A percentile compares a stretch with the other conserved stretches of the same genome.
These are phyloP conservation scores for Pythium graminicola DNA, from an alignment of 352 stramenopile genomes.

Conservation along the genomic window DNA sequence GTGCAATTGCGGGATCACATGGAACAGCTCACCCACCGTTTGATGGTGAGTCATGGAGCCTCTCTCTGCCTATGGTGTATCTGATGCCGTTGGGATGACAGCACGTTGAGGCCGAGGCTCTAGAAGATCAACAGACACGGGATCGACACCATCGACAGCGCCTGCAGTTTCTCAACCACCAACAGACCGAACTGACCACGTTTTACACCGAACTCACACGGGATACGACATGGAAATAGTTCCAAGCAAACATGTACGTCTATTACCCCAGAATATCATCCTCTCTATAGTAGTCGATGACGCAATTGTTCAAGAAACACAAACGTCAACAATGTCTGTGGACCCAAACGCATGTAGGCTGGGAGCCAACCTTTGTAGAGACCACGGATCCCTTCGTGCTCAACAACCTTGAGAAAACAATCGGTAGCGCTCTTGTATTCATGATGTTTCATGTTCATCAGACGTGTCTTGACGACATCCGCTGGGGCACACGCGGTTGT, in stretches of 20 bases:
- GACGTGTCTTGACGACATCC: constrained; percentile 74
- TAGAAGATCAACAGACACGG: constrained; percentile 6
- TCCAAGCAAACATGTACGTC: background rate
- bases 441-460: constrained; percentile 81
- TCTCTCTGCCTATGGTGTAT: background rate
- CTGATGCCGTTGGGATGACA: too few species aligned
- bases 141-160: constrained; percentile 8
- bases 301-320: constrained; percentile 80
- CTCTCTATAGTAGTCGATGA: constrained; percentile 46
- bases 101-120: constrained; percentile 9
- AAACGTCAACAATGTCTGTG: constrained; percentile 80
- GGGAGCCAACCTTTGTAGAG: constrained; percentile 83
- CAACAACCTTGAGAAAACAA: constrained; percentile 75
- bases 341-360: constrained; percentile 76
- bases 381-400: constrained; percentile 63
- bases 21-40: constrained; percentile 16
- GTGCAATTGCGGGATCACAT: background rate
- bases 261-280: background rate
- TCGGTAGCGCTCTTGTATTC: constrained; percentile 77
- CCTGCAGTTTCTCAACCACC: constrained; percentile 11
- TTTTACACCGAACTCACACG: constrained; percentile 20
- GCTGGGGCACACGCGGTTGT: constrained; percentile 73
- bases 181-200: constrained; percentile 17
- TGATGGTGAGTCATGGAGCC: constrained; percentile 14
- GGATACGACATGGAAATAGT: constrained; percentile 20